Percentiles rank a stretch among this genome's conserved stretches.
Evolutionary conservation across 2,329 filamentous ascomycete species (phyloP).

Genomic region (Dactylonectria macrodidyma): DNA sequence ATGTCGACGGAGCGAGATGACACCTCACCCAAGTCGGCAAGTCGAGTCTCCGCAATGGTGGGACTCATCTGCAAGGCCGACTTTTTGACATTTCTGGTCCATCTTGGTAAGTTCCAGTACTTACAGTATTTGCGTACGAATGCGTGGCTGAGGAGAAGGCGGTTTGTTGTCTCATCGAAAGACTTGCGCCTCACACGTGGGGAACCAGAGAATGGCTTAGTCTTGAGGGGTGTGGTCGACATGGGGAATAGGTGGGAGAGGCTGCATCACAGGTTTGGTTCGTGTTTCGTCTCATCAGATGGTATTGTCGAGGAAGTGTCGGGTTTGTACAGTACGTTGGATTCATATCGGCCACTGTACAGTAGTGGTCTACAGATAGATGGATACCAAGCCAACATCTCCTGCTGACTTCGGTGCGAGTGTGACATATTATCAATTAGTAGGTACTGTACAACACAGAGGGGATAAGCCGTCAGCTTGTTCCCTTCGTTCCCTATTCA

Average conservation of each 20-base stretch:
- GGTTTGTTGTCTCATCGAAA: background rate
- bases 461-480: conserved; percentile 10
- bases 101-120: conserved; percentile 8
- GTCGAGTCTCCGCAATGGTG: conserved; percentile 35
- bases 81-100: conserved; percentile 28
- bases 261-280: conserved; percentile 2
- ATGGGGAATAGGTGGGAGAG: background rate
- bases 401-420: background rate
- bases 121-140: conserved; percentile 9
- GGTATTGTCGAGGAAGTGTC: background rate
- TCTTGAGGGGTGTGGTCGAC: background rate
- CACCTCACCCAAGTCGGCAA: conserved; percentile 43
- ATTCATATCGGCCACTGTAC: conserved; percentile 12
- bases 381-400: conserved; percentile 5
- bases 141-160: conserved; percentile 2
- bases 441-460: background rate
- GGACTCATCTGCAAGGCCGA: conserved; percentile 40
- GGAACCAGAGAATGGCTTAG: conserved; percentile 17
- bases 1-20: conserved; percentile 47
- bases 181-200: conserved; percentile 16
- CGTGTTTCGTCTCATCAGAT: background rate
- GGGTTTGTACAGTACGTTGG: conserved; percentile 13
- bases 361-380: conserved; percentile 6
- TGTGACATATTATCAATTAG: background rate
- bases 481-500: conserved; percentile 7